Conservation (phyloP, 169 alveolate genomes). For the Plasmodium gaboni region DNA sequence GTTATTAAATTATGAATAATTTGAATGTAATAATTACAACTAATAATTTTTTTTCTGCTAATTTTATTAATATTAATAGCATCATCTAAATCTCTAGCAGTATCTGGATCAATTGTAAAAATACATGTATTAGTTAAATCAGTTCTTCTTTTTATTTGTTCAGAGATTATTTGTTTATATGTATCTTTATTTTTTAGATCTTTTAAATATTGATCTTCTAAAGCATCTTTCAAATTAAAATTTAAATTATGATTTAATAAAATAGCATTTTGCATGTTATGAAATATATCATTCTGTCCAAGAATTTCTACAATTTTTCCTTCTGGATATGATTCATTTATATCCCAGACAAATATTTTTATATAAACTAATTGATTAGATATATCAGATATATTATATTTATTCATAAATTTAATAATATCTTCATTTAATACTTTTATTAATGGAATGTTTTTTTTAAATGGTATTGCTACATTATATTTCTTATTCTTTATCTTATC, state of each 20-base stretch:
- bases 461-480: constrained; percentile 48
- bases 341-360: constrained; percentile 45
- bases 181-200: constrained; percentile 23
- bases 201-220: constrained; percentile 57
- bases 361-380: constrained; percentile 36
- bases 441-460: constrained; percentile 68
- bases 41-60: constrained; percentile 25
- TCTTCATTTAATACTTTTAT: constrained; percentile 37
- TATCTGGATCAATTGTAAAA: constrained; percentile 84
- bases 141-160: constrained; percentile 46
- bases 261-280: constrained; percentile 75
- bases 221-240: constrained; percentile 56
- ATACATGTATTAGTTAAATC: constrained; percentile 71
- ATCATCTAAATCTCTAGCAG: constrained; percentile 87
- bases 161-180: constrained; percentile 28
- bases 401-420: constrained; percentile 47
- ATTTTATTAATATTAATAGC: constrained; percentile 78
- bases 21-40: constrained; percentile 45
- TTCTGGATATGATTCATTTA: constrained; percentile 39
- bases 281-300: constrained; percentile 64
- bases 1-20: constrained; percentile 50
- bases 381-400: constrained; percentile 27
- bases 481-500: constrained; percentile 29
- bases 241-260: constrained; percentile 44
- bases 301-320: constrained; percentile 64